Base-by-base conservation (phyloP, 1,139 yeast genomes). In the Blastobotrys raffinosifermentans region DNA sequence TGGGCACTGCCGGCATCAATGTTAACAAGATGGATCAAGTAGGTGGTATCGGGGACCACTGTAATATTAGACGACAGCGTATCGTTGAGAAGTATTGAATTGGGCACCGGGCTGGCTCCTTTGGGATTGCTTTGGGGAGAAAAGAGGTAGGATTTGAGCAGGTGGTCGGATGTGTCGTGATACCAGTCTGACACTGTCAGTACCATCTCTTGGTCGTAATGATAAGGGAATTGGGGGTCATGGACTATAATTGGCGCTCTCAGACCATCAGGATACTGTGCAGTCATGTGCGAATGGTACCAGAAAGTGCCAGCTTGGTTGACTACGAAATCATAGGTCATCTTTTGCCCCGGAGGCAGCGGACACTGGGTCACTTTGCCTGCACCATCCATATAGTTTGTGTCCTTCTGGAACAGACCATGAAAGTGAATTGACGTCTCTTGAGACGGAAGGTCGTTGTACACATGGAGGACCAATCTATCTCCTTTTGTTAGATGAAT, bases 31-130 rank as follows among this genome's bases (percentile, higher is more conserved):
- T 94, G 76, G 47, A 89, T 50, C 51, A 83, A 66, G 59, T 89
- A 89, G 7, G 95, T 87, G 26, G 76, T 84, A 59, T 77, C 75
- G 3, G 96, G 93, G 61, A 78, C 55, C 30, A 89, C 93, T 6
- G 63, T 48, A 77, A 87, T 75, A 11, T 86, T 75, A 42, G 68
- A 67, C 60, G 81, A 80, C 57, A 70, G 74, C 5, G 93, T 77
- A 56, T 87, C 86, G 66, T 89, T 87, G 61, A 86, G 72, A 52
- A 86, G 67, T 48, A 82, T 58, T 56, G 77, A 78, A 53, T 81
- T 78, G 2, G 97, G 97, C 50, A 89, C 76, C 30, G 97, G 97
- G 63, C 89, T 97, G 22, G 96, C 95, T 47, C 97, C 97, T 4
- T 95, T 84, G 32, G 97, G 97, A 63, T 89, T 89, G 64, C 72